A percentile compares a stretch with the other conserved stretches of the same genome.
Evolutionary conservation across 768 basidiomycete genomes (phyloP).

Genomic region (Psilocybe tampanensis): DNA sequence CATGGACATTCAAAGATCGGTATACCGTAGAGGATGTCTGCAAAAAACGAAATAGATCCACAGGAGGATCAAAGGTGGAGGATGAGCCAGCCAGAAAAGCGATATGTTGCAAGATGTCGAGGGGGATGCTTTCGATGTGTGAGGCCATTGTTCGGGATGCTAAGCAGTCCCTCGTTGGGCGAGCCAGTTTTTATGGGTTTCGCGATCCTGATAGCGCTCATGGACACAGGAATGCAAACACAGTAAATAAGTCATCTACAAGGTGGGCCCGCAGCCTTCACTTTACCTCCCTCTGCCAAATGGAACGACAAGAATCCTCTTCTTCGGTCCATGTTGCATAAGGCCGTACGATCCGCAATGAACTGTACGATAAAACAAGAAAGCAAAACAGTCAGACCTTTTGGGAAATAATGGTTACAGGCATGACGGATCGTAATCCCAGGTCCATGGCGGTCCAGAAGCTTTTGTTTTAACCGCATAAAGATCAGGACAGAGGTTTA

Average conservation of each 20-base stretch:
- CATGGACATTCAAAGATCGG: constrained; percentile 39
- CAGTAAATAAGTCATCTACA: not conserved
- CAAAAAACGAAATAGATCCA: constrained; percentile 44
- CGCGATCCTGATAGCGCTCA: constrained; percentile 4
- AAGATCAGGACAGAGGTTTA: not conserved
- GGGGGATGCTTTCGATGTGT: constrained; percentile 49
- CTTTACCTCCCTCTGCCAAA: not conserved
- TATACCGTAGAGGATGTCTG: constrained; percentile 48
- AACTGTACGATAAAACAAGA: not conserved
- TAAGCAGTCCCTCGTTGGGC: not conserved
- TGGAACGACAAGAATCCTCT: not conserved
- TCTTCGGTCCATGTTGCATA: not conserved
- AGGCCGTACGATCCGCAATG: not conserved
- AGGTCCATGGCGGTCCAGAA: not conserved
- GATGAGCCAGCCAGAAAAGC: constrained; percentile 47
- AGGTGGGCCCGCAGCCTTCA: not conserved
- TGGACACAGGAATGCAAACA: not conserved
- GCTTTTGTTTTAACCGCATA: not conserved
- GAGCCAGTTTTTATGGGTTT: constrained; percentile 7
- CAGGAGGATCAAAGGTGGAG: constrained; percentile 40
- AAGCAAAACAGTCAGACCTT: not conserved
- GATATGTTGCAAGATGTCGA: constrained; percentile 59
- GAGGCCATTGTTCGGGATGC: constrained; percentile 39
- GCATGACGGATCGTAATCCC: not conserved
- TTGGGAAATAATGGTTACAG: not conserved